Evolutionary conservation across 306 rosid species (phyloP), one percentile per base, ranked within the genome.

Genomic region (Prosopis cineraria): DNA sequence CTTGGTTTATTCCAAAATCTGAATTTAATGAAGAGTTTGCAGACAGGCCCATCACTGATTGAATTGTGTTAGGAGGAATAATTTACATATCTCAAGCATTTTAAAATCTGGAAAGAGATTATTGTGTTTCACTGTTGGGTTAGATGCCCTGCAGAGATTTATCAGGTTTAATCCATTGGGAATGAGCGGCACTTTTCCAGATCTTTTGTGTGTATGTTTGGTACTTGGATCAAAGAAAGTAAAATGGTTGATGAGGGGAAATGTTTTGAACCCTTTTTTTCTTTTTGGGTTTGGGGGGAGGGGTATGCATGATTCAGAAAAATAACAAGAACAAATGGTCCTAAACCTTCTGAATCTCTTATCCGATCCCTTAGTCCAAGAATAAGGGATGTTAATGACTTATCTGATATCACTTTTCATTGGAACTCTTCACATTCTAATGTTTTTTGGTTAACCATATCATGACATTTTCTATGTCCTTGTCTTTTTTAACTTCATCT

Each of bases 221-320:
- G 40, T 70, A 27, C 67, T 70, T 36, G 72, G 74, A 69, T 16
- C 50, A 70, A 81, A 52, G 60, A 24, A 52, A 73, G 74, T 67
- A 33, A 45, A 33, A 41, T 63, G 13, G 40, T 4, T 75, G 71
- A 47, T 72, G 24, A 44, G 10, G 30, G 25, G 41, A 56, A 67
- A 64, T 76, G 67, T 50, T 66, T 84, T 45, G 72, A 45, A 36
- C n/a, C 34, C 10, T 76, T 36, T 80, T 74, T 31, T 31, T 2
- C 3, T 31, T 31, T 31, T 31, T 31, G 2, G 2, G 2, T 31
- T 31, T 31, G 2, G 2, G 34, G 34, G 34, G 34, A 4, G 34
- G 27, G 2, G 12, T 25, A 50, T 29, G 19, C 47, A 30, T 76
- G 64, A 66, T 50, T 55, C 55, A 56, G 17, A 36, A 71, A 76